Evolutionary conservation across 2,329 filamentous ascomycete genomes (phyloP).

Genomic region (Alternaria gansuensis): DNA sequence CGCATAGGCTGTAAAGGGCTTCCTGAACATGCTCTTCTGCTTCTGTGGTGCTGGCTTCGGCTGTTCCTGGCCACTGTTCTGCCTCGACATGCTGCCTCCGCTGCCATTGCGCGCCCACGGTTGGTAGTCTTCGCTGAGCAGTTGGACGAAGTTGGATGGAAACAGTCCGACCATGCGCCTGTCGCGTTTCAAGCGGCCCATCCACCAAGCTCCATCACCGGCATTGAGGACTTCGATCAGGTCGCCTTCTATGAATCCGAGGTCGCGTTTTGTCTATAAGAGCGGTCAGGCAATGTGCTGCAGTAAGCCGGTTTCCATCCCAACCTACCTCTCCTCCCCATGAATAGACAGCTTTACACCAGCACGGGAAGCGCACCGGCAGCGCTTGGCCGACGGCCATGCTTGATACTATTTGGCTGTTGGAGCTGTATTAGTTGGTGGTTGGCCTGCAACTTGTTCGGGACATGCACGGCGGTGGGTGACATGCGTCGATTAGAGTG

Average conservation of each 20-base stretch:
- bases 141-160: slow-evolving; percentile 95
- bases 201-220: slow-evolving; percentile 98
- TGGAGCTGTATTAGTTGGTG: slow-evolving; percentile 12
- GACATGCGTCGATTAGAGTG: slow-evolving; percentile 30
- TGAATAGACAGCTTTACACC: slow-evolving; percentile 90
- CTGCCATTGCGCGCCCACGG: slow-evolving; percentile 71
- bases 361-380: slow-evolving; percentile 85
- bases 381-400: slow-evolving; percentile 64
- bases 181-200: slow-evolving; percentile 87
- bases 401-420: slow-evolving; percentile 1
- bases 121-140: slow-evolving; percentile 84
- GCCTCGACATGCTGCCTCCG: slow-evolving; percentile 59
- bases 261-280: slow-evolving; percentile 79
- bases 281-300: slow-evolving; percentile 33
- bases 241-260: slow-evolving; percentile 97
- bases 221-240: slow-evolving; percentile 98
- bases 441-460: slow-evolving; percentile 34
- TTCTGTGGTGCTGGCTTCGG: slow-evolving; percentile 57
- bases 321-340: slow-evolving; percentile 79
- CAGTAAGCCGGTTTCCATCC: slow-evolving; percentile 13
- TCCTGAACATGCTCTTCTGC: slow-evolving; percentile 67
- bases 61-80: slow-evolving; percentile 58
- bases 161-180: slow-evolving; percentile 91
- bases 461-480: slow-evolving; percentile 21
- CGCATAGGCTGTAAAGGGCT: slow-evolving; percentile 71